These are phyloP conservation scores for Bidens hawaiensis DNA, from an alignment of 140 eudicot species.

Conservation along the genomic window DNA sequence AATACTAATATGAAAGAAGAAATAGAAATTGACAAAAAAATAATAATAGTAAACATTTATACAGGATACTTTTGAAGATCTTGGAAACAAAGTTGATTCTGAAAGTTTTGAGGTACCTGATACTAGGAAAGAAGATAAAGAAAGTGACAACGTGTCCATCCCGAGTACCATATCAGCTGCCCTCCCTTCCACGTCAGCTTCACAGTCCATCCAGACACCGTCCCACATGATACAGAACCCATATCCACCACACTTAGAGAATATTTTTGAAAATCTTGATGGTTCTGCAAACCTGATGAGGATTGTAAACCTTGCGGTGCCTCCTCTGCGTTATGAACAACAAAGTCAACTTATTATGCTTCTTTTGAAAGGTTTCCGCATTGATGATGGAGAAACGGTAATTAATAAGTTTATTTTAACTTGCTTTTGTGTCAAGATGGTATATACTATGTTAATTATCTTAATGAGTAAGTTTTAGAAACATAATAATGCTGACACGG, in stretches of 20 bases:
- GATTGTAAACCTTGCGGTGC: slow-evolving; percentile 7
- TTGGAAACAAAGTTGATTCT: neutral
- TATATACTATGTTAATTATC: no score
- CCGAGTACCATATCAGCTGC: no score
- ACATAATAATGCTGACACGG: neutral
- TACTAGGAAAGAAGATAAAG: neutral
- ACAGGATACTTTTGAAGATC: neutral
- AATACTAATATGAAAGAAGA: no score
- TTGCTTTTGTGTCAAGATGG: neutral
- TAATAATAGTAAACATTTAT: neutral
- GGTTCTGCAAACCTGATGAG: neutral
- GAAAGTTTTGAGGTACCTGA: no score
- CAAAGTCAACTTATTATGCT: slow-evolving; percentile 4
- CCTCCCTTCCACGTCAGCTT: no score
- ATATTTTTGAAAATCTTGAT: neutral
- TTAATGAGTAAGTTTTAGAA: no score
- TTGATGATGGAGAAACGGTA: slow-evolving; percentile 20
- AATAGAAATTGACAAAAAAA: no score
- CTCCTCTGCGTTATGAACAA: slow-evolving; percentile 3
- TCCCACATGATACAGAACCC: no score
- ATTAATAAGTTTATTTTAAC: neutral
- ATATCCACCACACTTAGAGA: no score
- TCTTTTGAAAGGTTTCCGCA: slow-evolving; percentile 11
- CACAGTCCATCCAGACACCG: no score
- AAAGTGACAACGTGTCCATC: no score